Evolutionary conservation across 768 basidiomycete genomes (phyloP).

Genomic region (Leucocoprinus birnbaumii): DNA sequence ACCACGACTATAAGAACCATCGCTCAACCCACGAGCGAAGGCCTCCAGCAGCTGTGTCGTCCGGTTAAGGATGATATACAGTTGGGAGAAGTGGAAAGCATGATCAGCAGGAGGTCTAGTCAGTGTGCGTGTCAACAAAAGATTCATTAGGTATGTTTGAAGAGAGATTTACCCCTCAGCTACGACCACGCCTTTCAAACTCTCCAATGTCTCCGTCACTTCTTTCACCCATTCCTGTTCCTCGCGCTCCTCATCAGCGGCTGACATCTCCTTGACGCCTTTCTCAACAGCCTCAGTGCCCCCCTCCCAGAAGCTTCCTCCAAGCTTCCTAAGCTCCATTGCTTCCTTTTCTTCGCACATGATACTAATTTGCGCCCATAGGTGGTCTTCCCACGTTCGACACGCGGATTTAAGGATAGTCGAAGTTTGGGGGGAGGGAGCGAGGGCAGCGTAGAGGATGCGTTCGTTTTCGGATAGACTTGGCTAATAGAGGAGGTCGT

Average conservation of each 20-base stretch:
- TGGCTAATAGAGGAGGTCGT: slow-evolving; percentile 29
- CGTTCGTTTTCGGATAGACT: slow-evolving; percentile 71
- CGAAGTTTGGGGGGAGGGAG: slow-evolving; percentile 66
- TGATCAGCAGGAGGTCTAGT: slow-evolving; percentile 61
- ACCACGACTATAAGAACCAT: slow-evolving; percentile 43
- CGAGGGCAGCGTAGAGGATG: slow-evolving; percentile 84
- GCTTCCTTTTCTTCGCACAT: slow-evolving; percentile 81
- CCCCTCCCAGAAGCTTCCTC: slow-evolving; percentile 81
- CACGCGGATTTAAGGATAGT: slow-evolving; percentile 69
- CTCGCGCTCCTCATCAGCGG: slow-evolving; percentile 31
- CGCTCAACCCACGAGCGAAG: slow-evolving; percentile 56
- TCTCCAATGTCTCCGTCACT: slow-evolving; percentile 53
- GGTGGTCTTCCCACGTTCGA: slow-evolving; percentile 90
- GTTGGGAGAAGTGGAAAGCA: slow-evolving; percentile 79
- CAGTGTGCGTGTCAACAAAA: slow-evolving; percentile 5
- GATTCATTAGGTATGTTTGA: background rate
- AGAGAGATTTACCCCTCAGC: slow-evolving; percentile 52
- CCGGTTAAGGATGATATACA: slow-evolving; percentile 73
- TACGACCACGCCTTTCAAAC: slow-evolving; percentile 53
- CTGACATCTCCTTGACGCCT: slow-evolving; percentile 24
- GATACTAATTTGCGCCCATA: slow-evolving; percentile 88
- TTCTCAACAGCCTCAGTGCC: slow-evolving; percentile 47
- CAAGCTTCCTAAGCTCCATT: slow-evolving; percentile 60
- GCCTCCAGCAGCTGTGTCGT: slow-evolving; percentile 66
- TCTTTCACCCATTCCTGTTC: slow-evolving; percentile 69